Percentiles rank a stretch among this genome's conserved stretches.
Evolutionary conservation across 179 eudicot species (phyloP).

Genomic region (Silene noctiflora): DNA sequence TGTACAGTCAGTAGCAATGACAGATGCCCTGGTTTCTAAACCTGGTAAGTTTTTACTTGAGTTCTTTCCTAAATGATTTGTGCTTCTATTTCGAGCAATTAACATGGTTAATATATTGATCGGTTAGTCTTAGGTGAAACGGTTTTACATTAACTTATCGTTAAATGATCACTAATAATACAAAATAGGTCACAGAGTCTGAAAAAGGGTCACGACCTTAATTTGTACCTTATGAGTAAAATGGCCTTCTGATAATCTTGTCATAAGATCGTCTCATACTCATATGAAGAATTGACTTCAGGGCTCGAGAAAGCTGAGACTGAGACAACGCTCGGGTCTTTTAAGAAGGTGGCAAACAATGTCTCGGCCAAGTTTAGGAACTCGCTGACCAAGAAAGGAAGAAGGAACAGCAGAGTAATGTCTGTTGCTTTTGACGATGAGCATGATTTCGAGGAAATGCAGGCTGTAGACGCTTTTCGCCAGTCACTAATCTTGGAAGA

Average conservation of each 20-base stretch:
- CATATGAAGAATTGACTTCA: slow-evolving; percentile 4
- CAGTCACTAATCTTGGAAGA: slow-evolving; percentile 84
- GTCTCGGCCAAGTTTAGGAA: slow-evolving; percentile 79
- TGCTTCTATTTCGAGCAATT: neutral
- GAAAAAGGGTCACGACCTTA: no score
- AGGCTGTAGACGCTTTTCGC: slow-evolving; percentile 90
- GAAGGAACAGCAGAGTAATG: slow-evolving; percentile 89
- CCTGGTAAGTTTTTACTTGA: slow-evolving; percentile 35
- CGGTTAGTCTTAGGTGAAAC: neutral
- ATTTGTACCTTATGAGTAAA: no score
- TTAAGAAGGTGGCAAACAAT: slow-evolving; percentile 72
- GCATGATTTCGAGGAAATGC: slow-evolving; percentile 81
- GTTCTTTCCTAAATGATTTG: neutral
- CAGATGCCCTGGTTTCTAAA: slow-evolving; percentile 43
- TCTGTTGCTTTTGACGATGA: slow-evolving; percentile 79
- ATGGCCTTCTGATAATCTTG: no score
- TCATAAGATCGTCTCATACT: no score
- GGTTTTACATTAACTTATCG: no score
- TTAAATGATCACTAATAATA: no score
- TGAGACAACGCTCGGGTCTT: slow-evolving; percentile 69
- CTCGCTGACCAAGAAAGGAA: slow-evolving; percentile 65
- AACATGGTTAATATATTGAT: neutral
- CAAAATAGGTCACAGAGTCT: no score
- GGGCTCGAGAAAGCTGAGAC: slow-evolving; percentile 53
- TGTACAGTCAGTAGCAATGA: slow-evolving; percentile 38